Percentiles rank a stretch among this genome's conserved stretches.
Evolutionary conservation across 2,329 filamentous ascomycete genomes (phyloP).

Genomic region (Cladosporium sp.): DNA sequence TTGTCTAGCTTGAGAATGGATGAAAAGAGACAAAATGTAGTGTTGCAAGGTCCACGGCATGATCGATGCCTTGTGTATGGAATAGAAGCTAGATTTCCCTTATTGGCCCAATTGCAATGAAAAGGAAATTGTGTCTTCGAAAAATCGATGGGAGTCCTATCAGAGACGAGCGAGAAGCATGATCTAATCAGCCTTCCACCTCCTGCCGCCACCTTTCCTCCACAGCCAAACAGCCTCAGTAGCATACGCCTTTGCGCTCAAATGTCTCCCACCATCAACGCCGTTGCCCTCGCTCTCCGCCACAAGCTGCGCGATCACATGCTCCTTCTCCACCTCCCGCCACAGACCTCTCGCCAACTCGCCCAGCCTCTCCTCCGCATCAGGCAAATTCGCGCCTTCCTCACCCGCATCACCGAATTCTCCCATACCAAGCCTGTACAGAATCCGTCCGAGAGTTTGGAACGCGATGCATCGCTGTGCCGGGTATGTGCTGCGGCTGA

Average conservation of each 20-base stretch:
- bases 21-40: neutral
- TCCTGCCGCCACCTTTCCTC: conserved; percentile 64
- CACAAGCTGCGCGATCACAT: conserved; percentile 70
- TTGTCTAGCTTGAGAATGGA: neutral
- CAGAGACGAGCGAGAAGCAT: neutral
- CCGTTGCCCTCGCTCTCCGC: conserved; percentile 64
- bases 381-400: conserved; percentile 26
- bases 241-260: conserved; percentile 78
- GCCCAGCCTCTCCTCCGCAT: conserved; percentile 45
- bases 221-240: conserved; percentile 88
- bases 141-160: neutral
- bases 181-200: conserved; percentile 49
- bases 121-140: neutral
- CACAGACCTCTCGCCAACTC: conserved; percentile 72
- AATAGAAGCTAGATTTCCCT: neutral
- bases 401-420: conserved; percentile 56
- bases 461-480: conserved; percentile 88
- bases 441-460: conserved; percentile 79
- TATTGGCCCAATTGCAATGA: too few species aligned
- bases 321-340: conserved; percentile 70
- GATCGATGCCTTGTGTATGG: neutral
- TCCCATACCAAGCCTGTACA: conserved; percentile 77
- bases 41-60: too few species aligned
- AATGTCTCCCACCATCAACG: conserved; percentile 58
- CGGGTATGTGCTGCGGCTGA: conserved; percentile 76